Base-by-base conservation (phyloP, 331 rosid genomes). In the Phaseolus coccineus region DNA sequence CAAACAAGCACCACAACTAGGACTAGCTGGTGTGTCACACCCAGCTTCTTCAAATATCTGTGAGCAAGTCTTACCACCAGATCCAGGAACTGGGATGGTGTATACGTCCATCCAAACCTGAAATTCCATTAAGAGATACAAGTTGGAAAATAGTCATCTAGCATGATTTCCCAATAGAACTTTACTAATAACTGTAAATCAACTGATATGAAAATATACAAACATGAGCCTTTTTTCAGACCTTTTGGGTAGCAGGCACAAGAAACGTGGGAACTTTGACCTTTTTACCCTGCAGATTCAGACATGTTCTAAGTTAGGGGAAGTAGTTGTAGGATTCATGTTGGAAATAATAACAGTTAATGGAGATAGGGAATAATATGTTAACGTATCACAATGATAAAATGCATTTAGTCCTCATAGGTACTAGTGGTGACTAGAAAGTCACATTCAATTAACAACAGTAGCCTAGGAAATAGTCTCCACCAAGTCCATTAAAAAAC, bases 21-120 rank as follows among this genome's bases (percentile, higher is more conserved):
- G 99, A 88, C 98, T 96, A 52, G 97, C 94, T 16, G 98, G 99
- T 12, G 98, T 86, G 85, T 96, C 99, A 42, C 99, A 96, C 25
- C 98, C 99, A 80, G 96, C 99, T 88, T 96, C 99, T 86, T 96
- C 98, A 64, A 96, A 96, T 85, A 96, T 93, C 88, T 93, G 97
- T 25, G 99, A 96, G 89, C 98, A 96, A 69, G 99, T 96, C 88
- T 93, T 96, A 24, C 98, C 98, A 51, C 99, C 99, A 39, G 98
- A 88, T 63, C 97, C 98, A 47, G 98, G 98, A 30, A 96, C 98
- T 0, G 93, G 92, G 53, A 93, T 81, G 76, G 90, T 6, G 63
- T 96, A 96, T n/a, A 96, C 15, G 65, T 96, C 99, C 91, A 96
- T 84, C 99, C 99, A 96, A 76, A 95, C 99, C 98, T 93, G 84